Conservation (phyloP, 805 yeast genomes). For the Suhomyces xylopsoci region DNA sequence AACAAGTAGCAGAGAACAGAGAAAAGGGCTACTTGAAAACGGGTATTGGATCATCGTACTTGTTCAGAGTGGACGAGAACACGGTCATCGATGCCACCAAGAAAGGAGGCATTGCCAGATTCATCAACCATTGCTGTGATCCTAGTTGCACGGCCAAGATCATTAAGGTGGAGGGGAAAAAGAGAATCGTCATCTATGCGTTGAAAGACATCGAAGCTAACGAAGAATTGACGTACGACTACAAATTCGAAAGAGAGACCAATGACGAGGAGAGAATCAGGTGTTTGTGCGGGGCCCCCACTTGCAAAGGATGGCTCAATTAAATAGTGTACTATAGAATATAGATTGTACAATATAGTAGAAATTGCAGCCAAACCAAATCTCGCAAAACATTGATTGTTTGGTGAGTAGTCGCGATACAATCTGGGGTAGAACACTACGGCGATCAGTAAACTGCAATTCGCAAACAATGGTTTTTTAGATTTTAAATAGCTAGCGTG, state of each 20-base stretch:
- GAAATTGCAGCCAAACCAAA: no score
- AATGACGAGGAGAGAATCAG: constrained; percentile 84
- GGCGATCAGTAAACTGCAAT: not conserved
- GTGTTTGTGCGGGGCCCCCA: constrained; percentile 93
- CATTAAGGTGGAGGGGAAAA: constrained; percentile 89
- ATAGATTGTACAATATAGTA: not conserved
- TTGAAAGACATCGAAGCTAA: constrained; percentile 81
- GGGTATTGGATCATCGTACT: constrained; percentile 93
- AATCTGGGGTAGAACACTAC: not conserved
- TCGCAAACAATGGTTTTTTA: not conserved
- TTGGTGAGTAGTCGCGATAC: not conserved
- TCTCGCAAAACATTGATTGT: no score
- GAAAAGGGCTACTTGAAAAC: constrained; percentile 81
- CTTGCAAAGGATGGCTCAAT: constrained; percentile 89
- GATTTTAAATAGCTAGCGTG: not conserved
- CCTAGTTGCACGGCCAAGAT: constrained; percentile 98
- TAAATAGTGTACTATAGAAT: constrained; percentile 22
- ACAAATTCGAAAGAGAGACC: constrained; percentile 88
- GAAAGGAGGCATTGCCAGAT: constrained; percentile 94
- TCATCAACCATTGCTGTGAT: constrained; percentile 94
- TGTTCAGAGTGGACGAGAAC: constrained; percentile 89
- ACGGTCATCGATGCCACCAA: constrained; percentile 97
- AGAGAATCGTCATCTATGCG: constrained; percentile 93
- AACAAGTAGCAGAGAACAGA: constrained; percentile 89
- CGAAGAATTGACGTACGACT: constrained; percentile 93